phyloP scores from a whole-genome alignment of 805 yeast genomes.

The Crinitomyces ghanaensis region DNA sequence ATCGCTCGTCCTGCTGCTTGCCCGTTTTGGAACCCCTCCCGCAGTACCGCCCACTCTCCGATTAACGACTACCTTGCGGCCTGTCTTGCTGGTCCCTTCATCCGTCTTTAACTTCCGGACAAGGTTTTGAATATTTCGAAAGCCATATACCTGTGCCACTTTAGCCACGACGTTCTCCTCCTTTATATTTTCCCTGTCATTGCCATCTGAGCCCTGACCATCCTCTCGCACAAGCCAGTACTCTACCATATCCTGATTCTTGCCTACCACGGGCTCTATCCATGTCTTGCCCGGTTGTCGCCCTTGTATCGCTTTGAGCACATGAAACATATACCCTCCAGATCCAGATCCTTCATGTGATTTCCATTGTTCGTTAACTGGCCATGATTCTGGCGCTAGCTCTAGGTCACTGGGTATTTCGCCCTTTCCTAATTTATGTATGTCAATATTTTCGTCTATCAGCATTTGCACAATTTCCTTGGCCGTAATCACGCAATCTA shows the following conservation, averaged over 20 bases:
- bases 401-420: too few species aligned
- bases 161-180: conserved; percentile 44
- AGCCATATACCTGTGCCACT: conserved; percentile 74
- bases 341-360: conserved; percentile 71
- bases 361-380: conserved; percentile 49
- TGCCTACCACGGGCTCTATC: conserved; percentile 40
- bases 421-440: too few species aligned
- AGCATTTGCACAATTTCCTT: conserved; percentile 70
- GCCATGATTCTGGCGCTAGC: conserved; percentile 54
- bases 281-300: conserved; percentile 19
- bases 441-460: conserved; percentile 36
- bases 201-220: too few species aligned
- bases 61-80: conserved; percentile 10
- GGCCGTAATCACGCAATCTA: conserved; percentile 91
- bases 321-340: conserved; percentile 80
- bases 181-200: too few species aligned
- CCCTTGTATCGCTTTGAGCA: conserved; percentile 29
- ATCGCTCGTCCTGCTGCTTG: too few species aligned
- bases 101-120: conserved; percentile 63
- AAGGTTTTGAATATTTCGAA: conserved; percentile 85
- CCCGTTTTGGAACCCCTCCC: too few species aligned
- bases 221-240: conserved; percentile 37
- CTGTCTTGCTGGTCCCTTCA: conserved; percentile 14
- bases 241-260: conserved; percentile 70
- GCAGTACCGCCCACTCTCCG: conserved; percentile 15